Percentiles rank a stretch among this genome's conserved stretches.
phyloP scores from a whole-genome alignment of 176 grass and related monocot genomes.

The Zizania latifolia region DNA sequence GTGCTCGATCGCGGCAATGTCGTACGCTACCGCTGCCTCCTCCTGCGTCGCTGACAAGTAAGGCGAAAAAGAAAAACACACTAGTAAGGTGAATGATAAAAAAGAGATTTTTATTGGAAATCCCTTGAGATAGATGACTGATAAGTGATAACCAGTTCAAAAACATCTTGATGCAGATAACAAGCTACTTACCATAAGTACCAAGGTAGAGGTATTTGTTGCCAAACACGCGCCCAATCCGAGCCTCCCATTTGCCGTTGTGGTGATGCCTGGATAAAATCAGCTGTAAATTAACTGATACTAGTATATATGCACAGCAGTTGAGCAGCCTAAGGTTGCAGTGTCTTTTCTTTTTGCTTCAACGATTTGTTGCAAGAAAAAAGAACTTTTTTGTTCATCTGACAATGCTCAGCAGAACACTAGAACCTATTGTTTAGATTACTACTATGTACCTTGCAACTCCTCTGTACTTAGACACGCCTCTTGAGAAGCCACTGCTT shows the following conservation, averaged over 20 bases:
- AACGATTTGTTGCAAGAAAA: background rate
- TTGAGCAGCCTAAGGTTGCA: background rate
- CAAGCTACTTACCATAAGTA: conserved; percentile 33
- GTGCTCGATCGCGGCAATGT: conserved; percentile 67
- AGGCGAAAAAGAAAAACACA: background rate
- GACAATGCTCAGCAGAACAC: background rate
- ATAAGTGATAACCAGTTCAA: background rate
- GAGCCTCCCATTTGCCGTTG: conserved; percentile 61
- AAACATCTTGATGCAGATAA: background rate
- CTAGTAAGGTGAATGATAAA: background rate
- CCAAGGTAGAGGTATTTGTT: conserved; percentile 72
- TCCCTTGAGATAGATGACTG: background rate
- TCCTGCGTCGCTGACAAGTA: conserved; percentile 55
- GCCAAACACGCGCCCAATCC: conserved; percentile 56
- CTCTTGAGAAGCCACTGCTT: conserved; percentile 70
- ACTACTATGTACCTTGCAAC: conserved; percentile 41
- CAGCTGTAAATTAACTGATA: background rate
- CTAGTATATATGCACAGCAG: too few relatives aligned
- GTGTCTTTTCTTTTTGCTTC: background rate
- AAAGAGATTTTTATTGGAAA: background rate
- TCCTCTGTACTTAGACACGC: conserved; percentile 74
- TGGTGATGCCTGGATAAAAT: conserved; percentile 47
- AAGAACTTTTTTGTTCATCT: background rate
- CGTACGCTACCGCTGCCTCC: conserved; percentile 72
- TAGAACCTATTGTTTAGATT: background rate